These are phyloP conservation scores for Dictyostelium citrinum DNA, from an alignment of 78 protist genomes.

Conservation along the genomic window DNA sequence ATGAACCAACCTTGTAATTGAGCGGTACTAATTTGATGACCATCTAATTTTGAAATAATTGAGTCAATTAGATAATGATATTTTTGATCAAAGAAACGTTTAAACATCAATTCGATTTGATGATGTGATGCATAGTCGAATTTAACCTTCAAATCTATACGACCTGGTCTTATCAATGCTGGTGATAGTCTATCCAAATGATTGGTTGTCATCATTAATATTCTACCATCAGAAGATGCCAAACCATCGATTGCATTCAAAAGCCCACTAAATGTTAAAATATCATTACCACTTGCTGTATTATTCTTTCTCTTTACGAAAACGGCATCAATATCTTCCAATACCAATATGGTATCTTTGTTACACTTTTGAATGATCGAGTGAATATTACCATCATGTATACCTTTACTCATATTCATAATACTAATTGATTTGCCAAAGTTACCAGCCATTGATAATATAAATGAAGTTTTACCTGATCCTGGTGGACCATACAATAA, in stretches of 20 bases:
- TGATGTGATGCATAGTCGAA: slow-evolving; percentile 41
- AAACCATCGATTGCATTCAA: slow-evolving; percentile 90
- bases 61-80: neutral
- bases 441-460: slow-evolving; percentile 50
- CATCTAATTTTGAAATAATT: neutral
- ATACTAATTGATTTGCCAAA: slow-evolving; percentile 50
- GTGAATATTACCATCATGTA: slow-evolving; percentile 54
- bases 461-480: slow-evolving; percentile 83
- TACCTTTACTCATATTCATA: slow-evolving; percentile 62
- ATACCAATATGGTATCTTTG: slow-evolving; percentile 68
- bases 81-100: slow-evolving; percentile 70
- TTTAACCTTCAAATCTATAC: slow-evolving; percentile 77
- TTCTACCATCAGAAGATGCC: slow-evolving; percentile 82
- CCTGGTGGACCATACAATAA: slow-evolving; percentile 89
- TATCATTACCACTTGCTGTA: neutral
- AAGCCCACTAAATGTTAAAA: slow-evolving; percentile 73
- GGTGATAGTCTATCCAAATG: slow-evolving; percentile 81
- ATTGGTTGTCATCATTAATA: slow-evolving; percentile 91
- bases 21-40: slow-evolving; percentile 79
- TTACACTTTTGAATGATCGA: slow-evolving; percentile 74
- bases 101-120: slow-evolving; percentile 48
- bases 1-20: slow-evolving; percentile 86
- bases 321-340: slow-evolving; percentile 90
- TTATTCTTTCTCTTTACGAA: slow-evolving; percentile 11
- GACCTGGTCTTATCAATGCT: slow-evolving; percentile 88